Conservation (phyloP, 371 early-diverging fungal genomes). For the Lichtheimia hyalospora region DNA sequence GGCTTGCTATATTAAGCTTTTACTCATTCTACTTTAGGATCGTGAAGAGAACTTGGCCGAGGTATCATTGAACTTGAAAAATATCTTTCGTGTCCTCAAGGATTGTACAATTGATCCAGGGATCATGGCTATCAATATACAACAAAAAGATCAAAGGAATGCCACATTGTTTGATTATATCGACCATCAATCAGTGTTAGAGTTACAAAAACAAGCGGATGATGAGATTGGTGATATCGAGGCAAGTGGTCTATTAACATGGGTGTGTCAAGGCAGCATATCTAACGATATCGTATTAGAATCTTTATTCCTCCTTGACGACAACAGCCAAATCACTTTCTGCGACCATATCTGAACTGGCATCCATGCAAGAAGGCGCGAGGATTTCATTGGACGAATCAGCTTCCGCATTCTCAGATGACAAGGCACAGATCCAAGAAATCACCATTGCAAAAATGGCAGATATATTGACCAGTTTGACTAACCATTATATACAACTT, state of each 20-base stretch:
- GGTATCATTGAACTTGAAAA: conserved; percentile 38
- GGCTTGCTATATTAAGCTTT: background rate
- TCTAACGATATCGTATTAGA: conserved; percentile 7
- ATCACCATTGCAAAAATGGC: conserved; percentile 45
- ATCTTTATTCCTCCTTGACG: conserved; percentile 18
- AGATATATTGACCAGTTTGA: conserved; percentile 44
- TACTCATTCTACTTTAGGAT: conserved; percentile 18
- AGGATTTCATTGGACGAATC: conserved; percentile 27
- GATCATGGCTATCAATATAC: conserved; percentile 32
- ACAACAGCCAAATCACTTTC: conserved; percentile 26
- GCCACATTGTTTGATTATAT: conserved; percentile 46
- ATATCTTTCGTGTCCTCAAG: conserved; percentile 36
- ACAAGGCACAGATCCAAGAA: conserved; percentile 39
- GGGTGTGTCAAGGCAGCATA: background rate
- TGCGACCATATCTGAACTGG: conserved; percentile 23
- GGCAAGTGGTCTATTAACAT: conserved; percentile 10
- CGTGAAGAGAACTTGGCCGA: conserved; percentile 32
- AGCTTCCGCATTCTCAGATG: conserved; percentile 24
- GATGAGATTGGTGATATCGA: conserved; percentile 50
- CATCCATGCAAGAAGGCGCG: conserved; percentile 23
- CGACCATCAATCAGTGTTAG: conserved; percentile 46
- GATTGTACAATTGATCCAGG: conserved; percentile 33
- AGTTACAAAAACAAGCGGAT: conserved; percentile 44
- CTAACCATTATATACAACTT: conserved; percentile 49
- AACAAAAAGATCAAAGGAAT: conserved; percentile 3